Conservation (phyloP, 2,329 filamentous ascomycete genomes). For the Myriosclerotinia scirpicola region DNA sequence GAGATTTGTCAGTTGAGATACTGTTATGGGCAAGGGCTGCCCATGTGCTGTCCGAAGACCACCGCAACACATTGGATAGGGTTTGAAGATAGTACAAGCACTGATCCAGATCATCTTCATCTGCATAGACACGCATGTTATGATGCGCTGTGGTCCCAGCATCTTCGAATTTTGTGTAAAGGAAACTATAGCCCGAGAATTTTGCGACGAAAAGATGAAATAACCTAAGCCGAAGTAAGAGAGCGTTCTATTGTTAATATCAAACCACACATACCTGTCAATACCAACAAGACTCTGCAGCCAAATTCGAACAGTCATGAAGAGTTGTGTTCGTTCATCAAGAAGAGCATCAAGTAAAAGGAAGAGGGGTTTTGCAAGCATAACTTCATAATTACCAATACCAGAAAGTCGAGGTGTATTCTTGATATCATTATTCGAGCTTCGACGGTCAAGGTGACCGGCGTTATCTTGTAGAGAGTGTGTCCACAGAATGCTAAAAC, state of each 20-base stretch:
- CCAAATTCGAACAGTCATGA: conserved; percentile 78
- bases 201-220: conserved; percentile 62
- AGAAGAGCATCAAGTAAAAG: conserved; percentile 75
- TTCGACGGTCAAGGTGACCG: conserved; percentile 49
- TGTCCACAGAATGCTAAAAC: conserved; percentile 79
- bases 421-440: conserved; percentile 43
- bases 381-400: conserved; percentile 64
- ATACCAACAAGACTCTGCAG: conserved; percentile 65
- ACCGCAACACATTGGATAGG: conserved; percentile 69
- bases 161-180: conserved; percentile 41
- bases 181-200: conserved; percentile 55
- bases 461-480: conserved; percentile 65
- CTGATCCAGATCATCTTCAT: conserved; percentile 70
- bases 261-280: conserved; percentile 53
- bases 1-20: conserved; percentile 50
- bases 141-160: conserved; percentile 31
- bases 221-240: conserved; percentile 47
- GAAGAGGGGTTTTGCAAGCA: conserved; percentile 79
- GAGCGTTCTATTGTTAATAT: conserved; percentile 1
- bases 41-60: conserved; percentile 69
- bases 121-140: conserved; percentile 44
- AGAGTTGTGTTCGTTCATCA: conserved; percentile 71
- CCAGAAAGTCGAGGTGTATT: conserved; percentile 50
- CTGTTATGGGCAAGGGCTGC: conserved; percentile 64
- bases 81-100: conserved; percentile 77